Base-by-base conservation (phyloP, 768 basidiomycete species). In the Calvatia gigantea region DNA sequence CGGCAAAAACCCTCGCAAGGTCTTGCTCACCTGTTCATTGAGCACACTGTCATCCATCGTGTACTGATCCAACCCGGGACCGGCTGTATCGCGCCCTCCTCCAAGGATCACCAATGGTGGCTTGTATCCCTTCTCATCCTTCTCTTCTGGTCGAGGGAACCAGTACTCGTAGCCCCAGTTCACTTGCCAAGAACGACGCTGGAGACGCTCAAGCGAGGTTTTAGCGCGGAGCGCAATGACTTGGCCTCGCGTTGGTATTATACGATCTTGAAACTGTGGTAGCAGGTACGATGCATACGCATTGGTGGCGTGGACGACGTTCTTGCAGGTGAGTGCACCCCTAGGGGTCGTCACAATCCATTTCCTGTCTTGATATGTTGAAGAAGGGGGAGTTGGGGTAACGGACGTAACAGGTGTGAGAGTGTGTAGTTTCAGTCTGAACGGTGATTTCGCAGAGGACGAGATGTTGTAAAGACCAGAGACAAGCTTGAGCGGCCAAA, bases 231-330 rank as follows among this genome's bases (percentile, higher is more conserved):
- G 57, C 2, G 79, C 75, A 58, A 74, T 70, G 39, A 86, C 75
- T 64, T 94, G 91, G 1, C 85, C 90, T 9, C 91, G 84, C 0
- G 82, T 82, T 0, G 90, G 91, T 3, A 88, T 69, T 51, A 93
- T 84, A 1, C 80, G 79, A 0, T 61, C 58, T 12, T 42, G 37
- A 27, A 43, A 28, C 46, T 57, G 56, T 0, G 89, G 88, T n/a
- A 97, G 74, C 32, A 96, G 79, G 61, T 88, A 78, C 3, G 86
- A 81, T 9, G 85, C 81, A 58, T 95, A 94, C 0, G 75, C 94
- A 62, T 97, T 97, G 8, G 91, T 94, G 0, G 91, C 91, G 65
- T 94, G 91, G 3, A 97, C 73, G 41, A 96, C 80, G 57, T 85
- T 83, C 17, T 74, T 68, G 59, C 87, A 85, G 3, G 65, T 38